Conservation (phyloP, 495 filamentous ascomycete genomes). For the Delitschia confertaspora region DNA sequence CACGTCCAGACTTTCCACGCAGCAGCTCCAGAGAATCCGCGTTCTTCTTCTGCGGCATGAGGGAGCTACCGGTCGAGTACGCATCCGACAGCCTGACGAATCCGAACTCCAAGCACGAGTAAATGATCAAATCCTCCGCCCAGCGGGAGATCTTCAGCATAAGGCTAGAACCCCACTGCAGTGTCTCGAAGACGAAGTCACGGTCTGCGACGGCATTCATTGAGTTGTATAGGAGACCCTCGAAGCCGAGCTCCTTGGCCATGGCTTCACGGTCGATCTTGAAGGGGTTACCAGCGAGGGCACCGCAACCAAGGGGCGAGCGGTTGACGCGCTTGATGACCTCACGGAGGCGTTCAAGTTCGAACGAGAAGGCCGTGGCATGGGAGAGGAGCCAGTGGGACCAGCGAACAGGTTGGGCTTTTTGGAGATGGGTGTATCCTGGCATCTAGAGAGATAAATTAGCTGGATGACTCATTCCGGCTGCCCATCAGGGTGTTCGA, state of each 20-base stretch:
- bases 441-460: slow-evolving; percentile 36
- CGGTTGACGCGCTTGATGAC: slow-evolving; percentile 66
- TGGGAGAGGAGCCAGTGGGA: slow-evolving; percentile 79
- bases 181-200: slow-evolving; percentile 81
- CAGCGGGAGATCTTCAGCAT: slow-evolving; percentile 84
- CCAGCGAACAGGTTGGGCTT: slow-evolving; percentile 85
- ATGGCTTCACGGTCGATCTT: slow-evolving; percentile 80
- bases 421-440: slow-evolving; percentile 85
- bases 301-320: slow-evolving; percentile 74
- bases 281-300: slow-evolving; percentile 88
- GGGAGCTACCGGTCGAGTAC: slow-evolving; percentile 71
- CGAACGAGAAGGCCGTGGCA: slow-evolving; percentile 62
- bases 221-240: slow-evolving; percentile 70
- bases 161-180: slow-evolving; percentile 80
- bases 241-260: slow-evolving; percentile 82
- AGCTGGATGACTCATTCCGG: slow-evolving; percentile 1
- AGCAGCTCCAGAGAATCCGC: slow-evolving; percentile 79
- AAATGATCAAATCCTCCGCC: slow-evolving; percentile 86
- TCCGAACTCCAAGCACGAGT: slow-evolving; percentile 71
- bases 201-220: slow-evolving; percentile 78
- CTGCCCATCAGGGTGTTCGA: slow-evolving; percentile 41
- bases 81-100: slow-evolving; percentile 78
- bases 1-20: slow-evolving; percentile 75
- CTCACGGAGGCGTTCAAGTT: slow-evolving; percentile 72
- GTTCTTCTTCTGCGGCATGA: slow-evolving; percentile 92